These are phyloP conservation scores for Caryocar brasiliense DNA, from an alignment of 441 rosid species.

Conservation along the genomic window DNA sequence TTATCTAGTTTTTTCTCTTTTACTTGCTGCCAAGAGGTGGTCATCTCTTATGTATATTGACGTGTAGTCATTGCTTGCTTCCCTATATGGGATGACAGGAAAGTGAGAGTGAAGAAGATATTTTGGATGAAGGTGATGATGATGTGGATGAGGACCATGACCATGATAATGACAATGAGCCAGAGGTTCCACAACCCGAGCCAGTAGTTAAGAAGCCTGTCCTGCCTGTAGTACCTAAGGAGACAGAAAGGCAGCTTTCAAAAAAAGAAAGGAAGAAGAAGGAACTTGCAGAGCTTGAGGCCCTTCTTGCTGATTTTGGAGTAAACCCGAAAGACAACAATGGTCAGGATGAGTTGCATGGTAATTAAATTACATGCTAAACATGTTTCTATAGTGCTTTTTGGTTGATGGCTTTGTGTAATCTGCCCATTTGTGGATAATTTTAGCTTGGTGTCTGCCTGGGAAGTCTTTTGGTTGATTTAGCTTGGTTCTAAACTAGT, in stretches of 20 bases:
- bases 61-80: too few relatives aligned
- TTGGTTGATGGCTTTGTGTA: too few relatives aligned
- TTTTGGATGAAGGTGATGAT: slow-evolving; percentile 71
- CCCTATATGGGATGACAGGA: slow-evolving; percentile 37
- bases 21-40: too few relatives aligned
- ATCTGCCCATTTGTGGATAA: too few relatives aligned
- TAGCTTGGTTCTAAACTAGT: too few relatives aligned
- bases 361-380: slow-evolving; percentile 17
- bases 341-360: slow-evolving; percentile 35
- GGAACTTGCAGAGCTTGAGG: slow-evolving; percentile 74
- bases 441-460: too few relatives aligned
- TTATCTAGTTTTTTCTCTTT: too few relatives aligned
- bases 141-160: slow-evolving; percentile 69
- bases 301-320: slow-evolving; percentile 60
- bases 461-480: too few relatives aligned
- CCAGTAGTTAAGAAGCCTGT: slow-evolving; percentile 29
- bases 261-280: slow-evolving; percentile 71
- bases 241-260: slow-evolving; percentile 66
- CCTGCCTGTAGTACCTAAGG: slow-evolving; percentile 44
- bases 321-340: slow-evolving; percentile 33
- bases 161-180: slow-evolving; percentile 36
- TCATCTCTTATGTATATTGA: too few relatives aligned
- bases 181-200: slow-evolving; percentile 35
- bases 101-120: slow-evolving; percentile 74
- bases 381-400: not conserved